Conservation (phyloP, 169 alveolate genomes). For the Besnoitia besnoiti region DNA sequence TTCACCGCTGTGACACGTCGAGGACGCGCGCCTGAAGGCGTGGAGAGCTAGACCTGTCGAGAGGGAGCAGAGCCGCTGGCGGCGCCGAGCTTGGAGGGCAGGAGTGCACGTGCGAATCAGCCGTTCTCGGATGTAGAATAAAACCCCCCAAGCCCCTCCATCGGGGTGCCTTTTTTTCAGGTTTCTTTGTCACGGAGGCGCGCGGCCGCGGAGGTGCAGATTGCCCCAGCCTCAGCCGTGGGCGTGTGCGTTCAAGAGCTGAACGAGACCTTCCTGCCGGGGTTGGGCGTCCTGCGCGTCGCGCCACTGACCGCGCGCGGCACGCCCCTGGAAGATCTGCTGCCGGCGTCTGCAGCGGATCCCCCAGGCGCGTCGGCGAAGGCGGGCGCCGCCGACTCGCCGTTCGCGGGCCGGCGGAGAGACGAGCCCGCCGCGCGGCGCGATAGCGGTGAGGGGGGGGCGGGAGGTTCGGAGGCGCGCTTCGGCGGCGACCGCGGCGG, state of each 20-base stretch:
- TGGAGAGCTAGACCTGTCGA: too few relatives aligned
- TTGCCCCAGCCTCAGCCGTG: constrained; percentile 43
- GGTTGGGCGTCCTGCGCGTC: constrained; percentile 48
- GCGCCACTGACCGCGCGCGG: constrained; percentile 35
- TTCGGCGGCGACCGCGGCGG: neutral
- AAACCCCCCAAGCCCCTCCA: neutral
- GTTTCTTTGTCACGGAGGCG: constrained; percentile 47
- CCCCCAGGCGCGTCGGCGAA: neutral
- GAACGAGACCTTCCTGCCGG: constrained; percentile 27
- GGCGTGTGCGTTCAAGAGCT: constrained; percentile 41
- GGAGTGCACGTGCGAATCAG: neutral
- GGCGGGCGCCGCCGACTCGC: neutral
- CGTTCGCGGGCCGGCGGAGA: neutral
- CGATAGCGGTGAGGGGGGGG: neutral
- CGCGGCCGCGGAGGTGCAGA: constrained; percentile 55
- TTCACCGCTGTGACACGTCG: too few relatives aligned
- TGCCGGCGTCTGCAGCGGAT: constrained; percentile 57
- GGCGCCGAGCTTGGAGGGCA: neutral
- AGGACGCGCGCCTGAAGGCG: too few relatives aligned
- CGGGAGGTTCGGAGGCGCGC: neutral
- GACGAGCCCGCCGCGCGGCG: neutral
- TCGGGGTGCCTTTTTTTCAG: neutral
- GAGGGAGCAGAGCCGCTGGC: neutral
- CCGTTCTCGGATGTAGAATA: neutral
- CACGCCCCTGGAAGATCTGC: constrained; percentile 37